phyloP scores from a whole-genome alignment of 257 asterid genomes.

The Ligustrum vulgare region DNA sequence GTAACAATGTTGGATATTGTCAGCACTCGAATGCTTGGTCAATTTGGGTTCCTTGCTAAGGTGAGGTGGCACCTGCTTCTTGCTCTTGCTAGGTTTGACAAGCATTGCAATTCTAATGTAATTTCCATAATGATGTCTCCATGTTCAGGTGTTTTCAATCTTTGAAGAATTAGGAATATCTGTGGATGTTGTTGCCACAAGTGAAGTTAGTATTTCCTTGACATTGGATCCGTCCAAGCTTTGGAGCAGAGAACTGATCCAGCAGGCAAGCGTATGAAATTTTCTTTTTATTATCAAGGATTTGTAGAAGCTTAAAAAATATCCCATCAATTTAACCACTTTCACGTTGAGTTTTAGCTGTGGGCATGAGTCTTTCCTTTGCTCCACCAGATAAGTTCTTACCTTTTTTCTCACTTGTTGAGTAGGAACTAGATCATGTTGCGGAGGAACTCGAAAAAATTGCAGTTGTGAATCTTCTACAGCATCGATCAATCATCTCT shows the following conservation, averaged over 20 bases:
- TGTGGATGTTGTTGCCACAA: constrained; percentile 97
- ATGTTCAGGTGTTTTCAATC: constrained; percentile 68
- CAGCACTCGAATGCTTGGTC: constrained; percentile 96
- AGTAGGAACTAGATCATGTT: constrained; percentile 70
- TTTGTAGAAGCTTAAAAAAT: not conserved
- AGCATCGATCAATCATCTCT: constrained; percentile 67
- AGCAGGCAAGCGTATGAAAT: constrained; percentile 77
- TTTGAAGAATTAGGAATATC: constrained; percentile 92
- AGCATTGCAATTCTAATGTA: constrained; percentile 16
- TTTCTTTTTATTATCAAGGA: constrained; percentile 16
- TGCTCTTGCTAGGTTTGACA: not conserved
- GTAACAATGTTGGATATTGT: constrained; percentile 92
- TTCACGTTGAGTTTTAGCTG: not conserved
- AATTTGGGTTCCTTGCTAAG: constrained; percentile 90
- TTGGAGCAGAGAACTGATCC: constrained; percentile 93
- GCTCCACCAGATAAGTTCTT: not conserved
- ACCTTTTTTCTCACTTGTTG: constrained; percentile 8
- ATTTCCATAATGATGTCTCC: constrained; percentile 14
- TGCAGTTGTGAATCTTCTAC: constrained; percentile 75
- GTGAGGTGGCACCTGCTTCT: constrained; percentile 32
- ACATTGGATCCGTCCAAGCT: constrained; percentile 93
- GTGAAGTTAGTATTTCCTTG: constrained; percentile 92
- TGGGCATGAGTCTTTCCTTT: not conserved
- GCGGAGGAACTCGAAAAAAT: constrained; percentile 72
- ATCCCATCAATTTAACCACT: constrained; percentile 13